phyloP scores from a whole-genome alignment of 2,329 filamentous ascomycete species.

The Fonsecaea nubica region DNA sequence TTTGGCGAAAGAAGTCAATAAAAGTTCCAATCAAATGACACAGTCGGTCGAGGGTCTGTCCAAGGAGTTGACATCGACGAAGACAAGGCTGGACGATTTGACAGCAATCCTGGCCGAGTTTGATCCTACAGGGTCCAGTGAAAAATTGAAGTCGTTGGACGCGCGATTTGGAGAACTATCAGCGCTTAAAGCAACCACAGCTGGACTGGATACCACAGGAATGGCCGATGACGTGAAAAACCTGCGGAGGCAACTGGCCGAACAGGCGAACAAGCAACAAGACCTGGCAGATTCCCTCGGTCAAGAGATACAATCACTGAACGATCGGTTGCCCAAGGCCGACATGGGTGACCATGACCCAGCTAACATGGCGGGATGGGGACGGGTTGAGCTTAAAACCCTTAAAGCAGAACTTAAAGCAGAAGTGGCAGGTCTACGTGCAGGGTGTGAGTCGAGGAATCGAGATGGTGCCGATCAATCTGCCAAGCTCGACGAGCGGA shows the following conservation, averaged over 20 bases:
- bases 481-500: no score
- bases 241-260: not conserved
- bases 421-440: no score
- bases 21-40: no score
- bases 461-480: no score
- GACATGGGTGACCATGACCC: not conserved
- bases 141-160: no score
- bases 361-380: no score
- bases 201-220: not conserved
- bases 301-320: not conserved
- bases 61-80: not conserved
- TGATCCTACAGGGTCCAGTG: no score
- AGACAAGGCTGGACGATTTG: not conserved
- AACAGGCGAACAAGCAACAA: not conserved
- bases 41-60: no score
- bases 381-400: no score
- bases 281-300: not conserved
- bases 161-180: not conserved
- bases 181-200: not conserved
- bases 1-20: not conserved
- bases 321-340: not conserved
- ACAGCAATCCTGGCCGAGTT: no score
- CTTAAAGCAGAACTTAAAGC: no score
- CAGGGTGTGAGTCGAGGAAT: no score
- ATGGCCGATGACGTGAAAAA: not conserved